phyloP scores from a whole-genome alignment of 2,329 filamentous ascomycete species.

The Leptodontidium sp. region DNA sequence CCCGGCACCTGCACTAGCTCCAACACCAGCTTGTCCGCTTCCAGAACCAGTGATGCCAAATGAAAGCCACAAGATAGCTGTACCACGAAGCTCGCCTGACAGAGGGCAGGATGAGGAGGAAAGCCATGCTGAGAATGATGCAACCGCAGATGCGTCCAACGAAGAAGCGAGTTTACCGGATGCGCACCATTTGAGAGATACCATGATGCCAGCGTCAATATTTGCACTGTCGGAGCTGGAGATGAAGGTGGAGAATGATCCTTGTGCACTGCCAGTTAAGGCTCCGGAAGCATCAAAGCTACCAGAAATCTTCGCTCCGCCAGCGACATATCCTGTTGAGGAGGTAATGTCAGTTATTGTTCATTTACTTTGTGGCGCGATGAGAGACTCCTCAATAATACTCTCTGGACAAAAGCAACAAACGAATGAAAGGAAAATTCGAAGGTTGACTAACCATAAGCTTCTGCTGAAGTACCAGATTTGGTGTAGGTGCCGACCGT shows the following conservation, averaged over 20 bases:
- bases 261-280: slow-evolving; percentile 11
- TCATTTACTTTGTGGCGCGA: too few relatives aligned
- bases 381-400: too few relatives aligned
- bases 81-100: background rate
- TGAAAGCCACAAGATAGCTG: slow-evolving; percentile 18
- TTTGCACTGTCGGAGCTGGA: background rate
- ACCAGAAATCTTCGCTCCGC: background rate
- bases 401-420: too few relatives aligned
- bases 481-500: background rate
- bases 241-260: slow-evolving; percentile 6
- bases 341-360: background rate
- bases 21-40: background rate
- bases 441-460: background rate
- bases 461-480: slow-evolving; percentile 7
- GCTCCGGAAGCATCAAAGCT: slow-evolving; percentile 9
- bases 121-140: slow-evolving; percentile 7
- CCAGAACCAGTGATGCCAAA: slow-evolving; percentile 5
- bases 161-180: slow-evolving; percentile 13
- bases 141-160: background rate
- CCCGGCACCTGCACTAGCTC: background rate
- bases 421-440: background rate
- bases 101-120: slow-evolving; percentile 22
- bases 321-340: slow-evolving; percentile 3
- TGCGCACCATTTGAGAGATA: slow-evolving; percentile 12
- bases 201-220: slow-evolving; percentile 6